Conservation (phyloP, 805 yeast genomes). For the Hanseniaspora taiwanica region DNA sequence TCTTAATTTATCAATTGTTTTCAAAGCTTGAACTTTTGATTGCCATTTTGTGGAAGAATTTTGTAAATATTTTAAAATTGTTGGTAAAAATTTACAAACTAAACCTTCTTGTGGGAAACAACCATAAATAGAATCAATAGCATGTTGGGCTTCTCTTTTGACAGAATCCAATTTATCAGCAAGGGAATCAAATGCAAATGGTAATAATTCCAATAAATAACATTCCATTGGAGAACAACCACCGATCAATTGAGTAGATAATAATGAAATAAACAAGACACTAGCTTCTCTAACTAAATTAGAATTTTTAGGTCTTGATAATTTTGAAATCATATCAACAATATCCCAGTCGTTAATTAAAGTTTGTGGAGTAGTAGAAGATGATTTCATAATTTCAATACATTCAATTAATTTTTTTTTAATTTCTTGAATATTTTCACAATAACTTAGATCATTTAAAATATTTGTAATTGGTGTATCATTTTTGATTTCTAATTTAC, state of each 20-base stretch:
- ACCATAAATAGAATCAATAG: constrained; percentile 57
- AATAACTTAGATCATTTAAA: constrained; percentile 21
- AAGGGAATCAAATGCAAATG: constrained; percentile 52
- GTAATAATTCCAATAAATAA: constrained; percentile 49
- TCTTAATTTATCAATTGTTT: constrained; percentile 55
- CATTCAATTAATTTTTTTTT: constrained; percentile 41
- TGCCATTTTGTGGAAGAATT: constrained; percentile 87
- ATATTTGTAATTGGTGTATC: constrained; percentile 53
- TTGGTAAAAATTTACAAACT: constrained; percentile 54
- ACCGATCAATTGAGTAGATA: constrained; percentile 45
- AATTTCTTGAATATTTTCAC: constrained; percentile 26
- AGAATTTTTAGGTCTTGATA: constrained; percentile 63
- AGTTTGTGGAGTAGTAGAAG: not conserved
- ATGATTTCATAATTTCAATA: constrained; percentile 10
- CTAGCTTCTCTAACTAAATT: constrained; percentile 68
- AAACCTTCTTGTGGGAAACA: constrained; percentile 67
- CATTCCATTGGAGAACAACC: constrained; percentile 66
- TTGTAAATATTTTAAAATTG: constrained; percentile 46
- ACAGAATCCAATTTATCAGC: constrained; percentile 85
- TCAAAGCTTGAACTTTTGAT: constrained; percentile 69
- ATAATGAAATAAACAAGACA: constrained; percentile 41
- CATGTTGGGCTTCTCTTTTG: constrained; percentile 71
- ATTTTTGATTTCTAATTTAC: constrained; percentile 54
- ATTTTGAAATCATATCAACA: constrained; percentile 45
- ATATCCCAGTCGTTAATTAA: constrained; percentile 52